Base-by-base conservation (phyloP, 345 rosid species). In the Bretschneidera sinensis region DNA sequence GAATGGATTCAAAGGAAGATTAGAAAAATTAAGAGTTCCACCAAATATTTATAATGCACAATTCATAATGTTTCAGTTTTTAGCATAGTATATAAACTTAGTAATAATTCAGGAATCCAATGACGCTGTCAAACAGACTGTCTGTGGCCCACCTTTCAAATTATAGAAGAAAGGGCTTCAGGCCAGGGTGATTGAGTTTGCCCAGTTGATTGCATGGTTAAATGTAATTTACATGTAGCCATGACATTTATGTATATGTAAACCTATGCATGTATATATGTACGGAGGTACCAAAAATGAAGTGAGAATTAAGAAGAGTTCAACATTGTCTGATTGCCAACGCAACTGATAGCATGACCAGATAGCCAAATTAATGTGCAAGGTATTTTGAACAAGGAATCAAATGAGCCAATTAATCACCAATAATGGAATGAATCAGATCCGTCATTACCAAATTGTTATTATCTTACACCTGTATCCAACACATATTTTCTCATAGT, bases 1-100 rank as follows among this genome's bases (percentile, higher is more conserved):
- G 16, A 71, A 53, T 51, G 25, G 11, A 63, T 33, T 13, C 22
- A 3, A 48, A 48, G 11, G 21, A 56, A 54, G 51, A 56, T 4
- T 10, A 56, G 14, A 55, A 48, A 2, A 48, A 51, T 21, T 20
- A 13, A 48, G 21, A 47, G 53, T 21, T 54, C n/a, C 24, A 19
- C 48, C 22, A 17, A 11, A 17, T 47, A 17, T 51, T 57, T 28
- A 28, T 34, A 18, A 20, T 24, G 50, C 9, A 49, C 17, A 64
- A 25, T 22, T 48, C 43, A 18, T 20, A 64, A 28, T 11, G 53
- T 33, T 31, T 51, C 35, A 25, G 24, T 21, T 48, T 33, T 24
- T 43, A 45, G 4, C 15, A 43, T 0, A 34, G 21, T n/a, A 51
- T n/a, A 51, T 17, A 61, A 35, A 39, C 45, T 39, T n/a, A 7